Conservation (phyloP, 345 rosid species). For the Eucalyptus tenuipes region DNA sequence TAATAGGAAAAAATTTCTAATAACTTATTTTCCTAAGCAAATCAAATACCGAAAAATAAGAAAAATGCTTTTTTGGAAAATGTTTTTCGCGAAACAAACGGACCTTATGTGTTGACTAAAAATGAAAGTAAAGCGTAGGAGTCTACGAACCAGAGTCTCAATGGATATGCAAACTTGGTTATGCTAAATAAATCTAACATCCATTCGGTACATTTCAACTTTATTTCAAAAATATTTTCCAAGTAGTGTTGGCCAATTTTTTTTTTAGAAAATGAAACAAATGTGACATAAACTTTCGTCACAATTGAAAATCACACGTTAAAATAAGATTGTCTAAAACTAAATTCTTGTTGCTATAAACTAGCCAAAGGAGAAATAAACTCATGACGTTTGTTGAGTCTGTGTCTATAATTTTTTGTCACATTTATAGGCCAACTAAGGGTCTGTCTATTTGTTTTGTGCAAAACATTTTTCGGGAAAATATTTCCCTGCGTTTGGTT, state of each 20-base stretch:
- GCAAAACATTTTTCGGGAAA: no score
- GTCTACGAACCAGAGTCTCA: not conserved
- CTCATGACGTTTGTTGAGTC: no score
- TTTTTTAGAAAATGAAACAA: not conserved
- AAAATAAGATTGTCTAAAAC: not conserved
- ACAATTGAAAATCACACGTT: not conserved
- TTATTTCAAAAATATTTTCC: no score
- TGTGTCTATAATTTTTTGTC: no score
- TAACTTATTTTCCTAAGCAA: not conserved
- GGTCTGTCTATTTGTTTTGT: no score
- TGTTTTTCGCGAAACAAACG: accelerated
- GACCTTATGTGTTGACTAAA: not conserved
- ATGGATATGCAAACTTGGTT: not conserved
- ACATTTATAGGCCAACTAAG: no score
- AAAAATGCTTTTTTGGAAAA: no score
- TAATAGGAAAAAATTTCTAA: not conserved
- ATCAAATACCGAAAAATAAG: not conserved
- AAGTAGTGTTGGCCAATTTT: not conserved
- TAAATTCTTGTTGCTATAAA: no score
- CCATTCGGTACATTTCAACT: not conserved
- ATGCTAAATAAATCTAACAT: not conserved
- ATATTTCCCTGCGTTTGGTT: accelerated
- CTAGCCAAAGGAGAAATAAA: not conserved
- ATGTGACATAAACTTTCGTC: not conserved
- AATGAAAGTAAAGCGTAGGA: not conserved